phyloP scores from a whole-genome alignment of 345 rosid species.

The Psidium guajava region DNA sequence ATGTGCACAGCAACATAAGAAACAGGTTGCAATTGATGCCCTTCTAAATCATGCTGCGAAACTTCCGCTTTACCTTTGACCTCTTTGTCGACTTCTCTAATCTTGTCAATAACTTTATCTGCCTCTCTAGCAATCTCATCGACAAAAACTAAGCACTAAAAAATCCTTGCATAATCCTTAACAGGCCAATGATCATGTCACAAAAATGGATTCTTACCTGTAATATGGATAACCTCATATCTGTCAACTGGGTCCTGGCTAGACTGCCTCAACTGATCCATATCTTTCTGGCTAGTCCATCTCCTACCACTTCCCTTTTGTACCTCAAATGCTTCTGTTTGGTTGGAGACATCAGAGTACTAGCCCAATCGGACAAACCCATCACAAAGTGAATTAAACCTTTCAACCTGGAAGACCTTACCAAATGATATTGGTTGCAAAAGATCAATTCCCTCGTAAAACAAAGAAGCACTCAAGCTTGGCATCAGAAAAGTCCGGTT shows the following conservation, averaged over 20 bases:
- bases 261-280: slow-evolving; percentile 50
- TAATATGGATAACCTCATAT: slow-evolving; percentile 58
- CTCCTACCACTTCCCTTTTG: slow-evolving; percentile 94
- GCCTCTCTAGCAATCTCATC: slow-evolving; percentile 72
- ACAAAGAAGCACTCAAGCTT: slow-evolving; percentile 83
- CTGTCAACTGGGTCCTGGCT: too few relatives aligned
- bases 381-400: slow-evolving; percentile 56
- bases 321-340: slow-evolving; percentile 26
- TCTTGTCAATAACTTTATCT: slow-evolving; percentile 58
- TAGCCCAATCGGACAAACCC: slow-evolving; percentile 67
- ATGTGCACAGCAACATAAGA: slow-evolving; percentile 86
- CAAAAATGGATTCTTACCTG: slow-evolving; percentile 81
- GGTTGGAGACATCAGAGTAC: slow-evolving; percentile 44
- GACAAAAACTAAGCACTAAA: slow-evolving; percentile 74
- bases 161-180: slow-evolving; percentile 70
- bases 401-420: slow-evolving; percentile 61
- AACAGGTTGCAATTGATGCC: neutral
- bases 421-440: slow-evolving; percentile 74
- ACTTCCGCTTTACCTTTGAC: slow-evolving; percentile 10
- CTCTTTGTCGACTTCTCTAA: slow-evolving; percentile 47
- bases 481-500: slow-evolving; percentile 92
- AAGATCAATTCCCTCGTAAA: slow-evolving; percentile 74
- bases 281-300: slow-evolving; percentile 75
- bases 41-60: neutral
- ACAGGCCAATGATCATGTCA: slow-evolving; percentile 99